Evolutionary conservation across 2,329 filamentous ascomycete genomes (phyloP).

Genomic region (Dryadomyces quercivorus): DNA sequence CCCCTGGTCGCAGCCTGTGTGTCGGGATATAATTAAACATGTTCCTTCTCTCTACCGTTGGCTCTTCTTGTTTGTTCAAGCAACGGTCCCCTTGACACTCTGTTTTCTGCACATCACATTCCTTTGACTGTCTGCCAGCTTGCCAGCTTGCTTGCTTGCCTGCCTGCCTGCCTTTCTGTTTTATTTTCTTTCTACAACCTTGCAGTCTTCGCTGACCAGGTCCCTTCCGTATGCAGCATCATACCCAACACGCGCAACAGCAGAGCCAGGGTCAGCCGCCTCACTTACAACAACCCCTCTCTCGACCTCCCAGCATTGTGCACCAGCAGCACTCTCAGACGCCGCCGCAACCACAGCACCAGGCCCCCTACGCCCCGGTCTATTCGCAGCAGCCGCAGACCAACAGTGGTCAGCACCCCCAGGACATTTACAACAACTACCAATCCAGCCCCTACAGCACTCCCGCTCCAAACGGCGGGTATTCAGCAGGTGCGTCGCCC

Average conservation of each 20-base stretch:
- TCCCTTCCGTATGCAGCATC: slow-evolving; percentile 58
- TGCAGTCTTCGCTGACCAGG: slow-evolving; percentile 17
- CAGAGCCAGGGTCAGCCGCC: slow-evolving; percentile 50
- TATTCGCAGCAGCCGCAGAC: slow-evolving; percentile 58
- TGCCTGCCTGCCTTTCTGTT: background rate
- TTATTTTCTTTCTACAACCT: background rate
- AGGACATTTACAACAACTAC: slow-evolving; percentile 66
- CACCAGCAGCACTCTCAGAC: slow-evolving; percentile 52
- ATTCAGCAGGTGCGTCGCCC: slow-evolving; percentile 63
- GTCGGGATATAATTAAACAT: slow-evolving; percentile 10
- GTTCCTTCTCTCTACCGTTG: background rate
- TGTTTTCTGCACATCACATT: background rate
- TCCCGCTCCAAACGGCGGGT: slow-evolving; percentile 68
- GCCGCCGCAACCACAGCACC: slow-evolving; percentile 30
- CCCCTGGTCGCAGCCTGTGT: slow-evolving; percentile 3
- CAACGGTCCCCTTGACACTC: background rate
- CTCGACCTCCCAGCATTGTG: slow-evolving; percentile 59
- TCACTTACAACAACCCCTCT: slow-evolving; percentile 52
- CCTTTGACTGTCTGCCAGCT: background rate
- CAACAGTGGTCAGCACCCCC: slow-evolving; percentile 46
- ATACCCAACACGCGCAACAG: slow-evolving; percentile 59
- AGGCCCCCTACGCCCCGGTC: slow-evolving; percentile 53
- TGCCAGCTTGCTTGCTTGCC: background rate
- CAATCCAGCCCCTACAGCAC: slow-evolving; percentile 77
- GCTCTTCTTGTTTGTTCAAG: slow-evolving; percentile 6